Base-by-base conservation (phyloP, 2,329 filamentous ascomycete genomes). In the Pseudocercospora fijiensis region DNA sequence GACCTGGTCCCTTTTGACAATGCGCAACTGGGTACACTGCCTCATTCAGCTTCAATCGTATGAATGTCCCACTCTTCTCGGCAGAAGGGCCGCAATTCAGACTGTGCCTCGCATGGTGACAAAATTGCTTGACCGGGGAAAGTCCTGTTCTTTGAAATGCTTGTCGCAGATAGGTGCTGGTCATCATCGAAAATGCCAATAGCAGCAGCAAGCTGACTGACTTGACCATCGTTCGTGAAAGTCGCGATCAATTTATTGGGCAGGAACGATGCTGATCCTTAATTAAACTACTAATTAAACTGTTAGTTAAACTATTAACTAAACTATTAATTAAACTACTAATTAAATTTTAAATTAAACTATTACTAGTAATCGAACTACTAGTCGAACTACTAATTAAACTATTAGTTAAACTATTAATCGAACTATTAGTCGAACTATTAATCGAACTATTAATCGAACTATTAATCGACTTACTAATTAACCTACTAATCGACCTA, bases 201-300 rank as follows among this genome's bases (percentile, higher is more conserved):
- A 5, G 83, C 82, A 1, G 85, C 82, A 0, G 84, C 81, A 6
- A 89, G 77, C 74, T 90, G 83, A 56, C 83, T 86, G 45, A 89
- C 80, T 70, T 90, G 87, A 3, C 87, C 86, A 68, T 90, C 87
- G 64, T 90, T 88, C 41, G 86, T 77, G 72, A 90, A 90, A 0
- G 81, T 81, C 57, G 86, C 82, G 10, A 89, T 79, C 20, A 90
- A 77, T 45, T n/a, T n/a, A 13, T 45, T 45, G 6, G 41, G 41
- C 16, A n/a, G 13, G 13, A 45, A 45, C 41, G 41, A 20, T 5
- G 41, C 13, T 7, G 41, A 30, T 2, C 28, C 28, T 30, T n/a
- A n/a, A n/a, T n/a, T n/a, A n/a, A n/a, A n/a, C n/a, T n/a, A n/a
- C n/a, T n/a, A n/a, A n/a, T n/a, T n/a, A n/a, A n/a, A n/a, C n/a